These are phyloP conservation scores for Fusarium sp. DNA, from an alignment of 2,329 filamentous ascomycete genomes.

Conservation along the genomic window DNA sequence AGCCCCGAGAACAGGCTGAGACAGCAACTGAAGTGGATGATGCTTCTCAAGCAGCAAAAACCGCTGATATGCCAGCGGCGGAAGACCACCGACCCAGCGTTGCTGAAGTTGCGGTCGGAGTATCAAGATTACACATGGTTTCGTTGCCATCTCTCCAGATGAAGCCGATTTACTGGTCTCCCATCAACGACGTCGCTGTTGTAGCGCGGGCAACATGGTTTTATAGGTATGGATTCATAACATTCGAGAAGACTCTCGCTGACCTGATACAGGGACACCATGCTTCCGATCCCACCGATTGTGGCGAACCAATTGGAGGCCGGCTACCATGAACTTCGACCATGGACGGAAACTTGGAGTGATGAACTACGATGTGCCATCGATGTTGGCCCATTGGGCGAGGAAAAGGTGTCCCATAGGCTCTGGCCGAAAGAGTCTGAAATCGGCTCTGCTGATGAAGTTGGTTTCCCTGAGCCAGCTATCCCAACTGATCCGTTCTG, in stretches of 20 bases:
- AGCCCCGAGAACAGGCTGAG: conserved; percentile 9
- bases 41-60: conserved; percentile 12
- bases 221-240: conserved; percentile 69
- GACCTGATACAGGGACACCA: conserved; percentile 73
- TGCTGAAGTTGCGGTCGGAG: conserved; percentile 81
- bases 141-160: conserved; percentile 85
- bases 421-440: conserved; percentile 77
- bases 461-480: conserved; percentile 48
- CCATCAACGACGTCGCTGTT: conserved; percentile 86
- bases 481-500: conserved; percentile 69
- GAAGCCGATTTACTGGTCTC: conserved; percentile 98
- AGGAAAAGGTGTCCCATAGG: conserved; percentile 88
- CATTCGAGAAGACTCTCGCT: conserved; percentile 13
- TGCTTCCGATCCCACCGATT: conserved; percentile 86
- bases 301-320: conserved; percentile 93
- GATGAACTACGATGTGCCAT: conserved; percentile 92
- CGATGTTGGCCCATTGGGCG: conserved; percentile 88
- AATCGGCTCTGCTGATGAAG: conserved; percentile 27
- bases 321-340: conserved; percentile 87
- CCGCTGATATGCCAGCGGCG: conserved; percentile 3
- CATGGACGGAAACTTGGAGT: conserved; percentile 92
- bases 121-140: conserved; percentile 91
- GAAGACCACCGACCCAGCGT: conserved; percentile 43
- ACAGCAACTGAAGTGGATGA: conserved; percentile 10
- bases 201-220: conserved; percentile 96